Conservation (phyloP, 164 flowering plant genomes). For the Tetrastigma voinierianum region DNA sequence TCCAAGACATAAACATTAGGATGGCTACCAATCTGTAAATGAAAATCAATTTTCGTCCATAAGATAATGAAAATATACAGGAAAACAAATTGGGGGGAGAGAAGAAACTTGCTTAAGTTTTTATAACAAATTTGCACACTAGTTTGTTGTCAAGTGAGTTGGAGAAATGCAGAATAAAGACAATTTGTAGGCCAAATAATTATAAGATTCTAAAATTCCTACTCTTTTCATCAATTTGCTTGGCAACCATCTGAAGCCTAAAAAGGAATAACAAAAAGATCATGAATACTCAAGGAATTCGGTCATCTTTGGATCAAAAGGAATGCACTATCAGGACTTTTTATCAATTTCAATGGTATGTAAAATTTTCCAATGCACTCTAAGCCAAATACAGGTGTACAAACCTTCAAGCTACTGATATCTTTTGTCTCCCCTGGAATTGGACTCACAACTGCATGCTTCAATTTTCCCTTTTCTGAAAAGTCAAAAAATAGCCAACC, state of each 20-base stretch:
- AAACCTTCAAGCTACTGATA: constrained; percentile 82
- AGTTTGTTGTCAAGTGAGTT: background rate
- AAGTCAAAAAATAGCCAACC: background rate
- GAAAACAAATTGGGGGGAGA: background rate
- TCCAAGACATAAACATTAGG: constrained; percentile 84
- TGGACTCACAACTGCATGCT: constrained; percentile 70
- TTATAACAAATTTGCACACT: background rate
- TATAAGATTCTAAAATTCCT: background rate
- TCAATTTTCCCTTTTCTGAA: constrained; percentile 89
- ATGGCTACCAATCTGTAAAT: constrained; percentile 77
- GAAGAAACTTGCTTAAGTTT: background rate
- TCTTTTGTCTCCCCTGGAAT: constrained; percentile 80
- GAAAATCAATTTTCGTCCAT: background rate
- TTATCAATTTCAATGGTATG: background rate
- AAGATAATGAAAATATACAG: background rate
- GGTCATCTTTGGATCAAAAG: background rate
- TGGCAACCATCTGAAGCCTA: background rate
- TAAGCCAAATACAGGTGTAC: background rate
- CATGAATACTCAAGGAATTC: background rate
- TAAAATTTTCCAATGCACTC: background rate
- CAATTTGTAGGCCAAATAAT: background rate
- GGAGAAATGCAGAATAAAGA: background rate
- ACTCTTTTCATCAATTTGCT: background rate
- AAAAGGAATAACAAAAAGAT: background rate
- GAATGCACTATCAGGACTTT: background rate